Base-by-base conservation (phyloP, 1,284 basidiomycete genomes). In the Meira nashicola region DNA sequence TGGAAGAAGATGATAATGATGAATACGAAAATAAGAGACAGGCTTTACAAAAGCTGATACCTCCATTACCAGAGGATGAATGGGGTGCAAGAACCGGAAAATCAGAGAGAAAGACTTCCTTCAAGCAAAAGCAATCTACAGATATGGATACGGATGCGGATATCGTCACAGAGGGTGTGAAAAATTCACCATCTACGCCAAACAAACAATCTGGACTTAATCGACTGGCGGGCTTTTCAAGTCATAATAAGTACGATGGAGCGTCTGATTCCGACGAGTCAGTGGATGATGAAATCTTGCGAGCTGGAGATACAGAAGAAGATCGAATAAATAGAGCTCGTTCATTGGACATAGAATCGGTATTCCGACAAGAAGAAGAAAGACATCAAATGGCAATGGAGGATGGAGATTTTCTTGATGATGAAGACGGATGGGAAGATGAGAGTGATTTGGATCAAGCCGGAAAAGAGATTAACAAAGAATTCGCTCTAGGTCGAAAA, bases 281-380 rank as follows among this genome's bases (percentile, higher is more conserved):
- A 15, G 49, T 57, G 15, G 58, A 59, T n/a, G 41, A 37, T 15
- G 58, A 59, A 19, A 49, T 50, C 25, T 19, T 50, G 15, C 55
- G 55, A 21, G 44, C 43, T 2, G 55, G 55, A 7, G 57, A 59
- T 25, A 60, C 60, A n/a, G 54, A 49, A 14, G 58, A 62, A 33
- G 50, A 60, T 50, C 49, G 59, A 2, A 10, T 38, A 9, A 39
- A 54, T n/a, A 15, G 57, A 21, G 60, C 60, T 17, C n/a, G 19
- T 7, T n/a, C 23, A 58, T 39, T 62, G 8, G 60, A 39, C 14
- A 19, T 62, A 37, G 68, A 68, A 39, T 43, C 64, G 21, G 64
- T 68, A 1, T 61, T 60, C 15, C 62, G 64, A 21, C 65, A 70
- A 41, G 47, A 57, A 12, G 56, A 58, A 14, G 49, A n/a, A 28